Evolutionary conservation across 2,329 filamentous ascomycete species (phyloP).

Genomic region (Daldinia eschscholtzii): DNA sequence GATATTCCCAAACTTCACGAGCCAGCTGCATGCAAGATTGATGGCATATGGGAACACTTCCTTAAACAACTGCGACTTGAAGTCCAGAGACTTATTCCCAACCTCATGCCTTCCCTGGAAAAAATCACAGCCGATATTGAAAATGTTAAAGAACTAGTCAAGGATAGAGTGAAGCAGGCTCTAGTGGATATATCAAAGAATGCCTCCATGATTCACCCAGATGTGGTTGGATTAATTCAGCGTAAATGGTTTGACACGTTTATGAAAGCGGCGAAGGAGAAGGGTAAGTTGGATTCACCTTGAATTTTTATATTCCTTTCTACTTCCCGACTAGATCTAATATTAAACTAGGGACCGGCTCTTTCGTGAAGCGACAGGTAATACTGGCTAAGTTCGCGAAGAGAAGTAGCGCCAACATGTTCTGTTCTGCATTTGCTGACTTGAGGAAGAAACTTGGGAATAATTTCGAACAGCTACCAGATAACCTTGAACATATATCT

Average conservation of each 20-base stretch:
- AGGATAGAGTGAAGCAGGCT: neutral
- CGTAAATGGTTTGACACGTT: neutral
- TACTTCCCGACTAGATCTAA: neutral
- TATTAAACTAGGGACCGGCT: neutral
- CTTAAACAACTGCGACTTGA: neutral
- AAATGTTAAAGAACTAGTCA: neutral
- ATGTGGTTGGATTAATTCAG: neutral
- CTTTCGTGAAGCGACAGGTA: neutral
- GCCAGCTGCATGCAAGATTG: neutral
- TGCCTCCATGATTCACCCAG: neutral
- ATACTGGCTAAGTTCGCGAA: neutral
- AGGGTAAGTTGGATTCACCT: too few relatives aligned
- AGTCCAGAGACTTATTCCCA: neutral
- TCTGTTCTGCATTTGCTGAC: neutral
- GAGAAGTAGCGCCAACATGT: neutral
- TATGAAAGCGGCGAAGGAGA: neutral
- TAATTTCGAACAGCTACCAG: neutral
- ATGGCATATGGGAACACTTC: neutral
- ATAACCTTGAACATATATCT: neutral
- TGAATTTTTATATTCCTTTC: neutral
- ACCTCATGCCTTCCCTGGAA: neutral
- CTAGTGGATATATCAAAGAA: neutral
- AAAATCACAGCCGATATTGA: neutral
- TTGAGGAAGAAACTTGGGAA: neutral
- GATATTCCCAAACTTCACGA: neutral